Conservation (phyloP, 331 rosid genomes). For the Cydonia oblonga region DNA sequence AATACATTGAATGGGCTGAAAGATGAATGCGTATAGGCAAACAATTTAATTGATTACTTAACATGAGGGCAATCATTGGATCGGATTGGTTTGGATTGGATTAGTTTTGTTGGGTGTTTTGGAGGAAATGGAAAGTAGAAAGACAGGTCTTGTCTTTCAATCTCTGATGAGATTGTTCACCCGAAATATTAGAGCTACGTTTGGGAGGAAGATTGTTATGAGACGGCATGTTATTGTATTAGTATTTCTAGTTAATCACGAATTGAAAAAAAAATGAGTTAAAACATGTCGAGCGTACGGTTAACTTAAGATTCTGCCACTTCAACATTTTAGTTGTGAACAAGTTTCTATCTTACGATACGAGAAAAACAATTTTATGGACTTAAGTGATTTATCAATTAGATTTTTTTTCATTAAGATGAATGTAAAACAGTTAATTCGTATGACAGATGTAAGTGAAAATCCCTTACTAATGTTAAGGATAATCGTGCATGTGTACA, state of each 20-base stretch:
- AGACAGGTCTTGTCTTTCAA: not conserved
- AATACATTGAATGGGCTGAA: not conserved
- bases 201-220: not conserved
- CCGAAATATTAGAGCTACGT: not conserved
- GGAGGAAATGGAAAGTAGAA: not conserved
- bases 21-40: not conserved
- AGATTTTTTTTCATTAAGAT: not conserved
- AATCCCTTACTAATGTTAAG: too few relatives aligned
- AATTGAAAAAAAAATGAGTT: too few relatives aligned
- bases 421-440: too few relatives aligned
- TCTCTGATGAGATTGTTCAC: not conserved
- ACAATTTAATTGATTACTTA: too few relatives aligned
- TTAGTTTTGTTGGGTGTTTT: not conserved
- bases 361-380: not conserved
- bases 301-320: too few relatives aligned
- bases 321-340: too few relatives aligned
- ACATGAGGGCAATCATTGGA: not conserved
- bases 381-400: not conserved
- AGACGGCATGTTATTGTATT: too few relatives aligned
- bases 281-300: too few relatives aligned
- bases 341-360: too few relatives aligned
- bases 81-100: not conserved
- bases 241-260: not conserved
- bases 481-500: not conserved
- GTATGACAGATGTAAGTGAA: not conserved